These are phyloP conservation scores for Papiliotrema nemorosa DNA, from an alignment of 1,284 basidiomycete species.

Conservation along the genomic window DNA sequence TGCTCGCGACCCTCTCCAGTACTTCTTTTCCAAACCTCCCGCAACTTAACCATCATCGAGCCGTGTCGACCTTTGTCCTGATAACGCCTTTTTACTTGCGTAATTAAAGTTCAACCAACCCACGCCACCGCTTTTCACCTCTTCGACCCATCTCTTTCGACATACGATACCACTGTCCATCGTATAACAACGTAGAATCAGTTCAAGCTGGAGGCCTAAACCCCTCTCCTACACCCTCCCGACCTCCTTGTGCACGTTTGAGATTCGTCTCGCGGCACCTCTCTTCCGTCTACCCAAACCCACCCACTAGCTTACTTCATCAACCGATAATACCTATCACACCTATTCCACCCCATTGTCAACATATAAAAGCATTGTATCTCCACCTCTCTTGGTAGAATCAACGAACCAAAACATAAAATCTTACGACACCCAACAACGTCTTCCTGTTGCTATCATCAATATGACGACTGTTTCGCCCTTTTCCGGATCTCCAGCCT, in stretches of 20 bases:
- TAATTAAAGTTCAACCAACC: slow-evolving; percentile 2
- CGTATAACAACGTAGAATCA: background rate
- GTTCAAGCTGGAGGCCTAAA: slow-evolving; percentile 39
- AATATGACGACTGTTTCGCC: slow-evolving; percentile 29
- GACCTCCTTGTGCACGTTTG: slow-evolving; percentile 50
- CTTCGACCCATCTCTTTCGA: slow-evolving; percentile 9
- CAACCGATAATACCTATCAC: background rate
- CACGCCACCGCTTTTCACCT: background rate
- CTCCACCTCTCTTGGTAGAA: background rate
- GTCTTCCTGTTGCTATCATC: background rate
- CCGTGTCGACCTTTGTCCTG: too few relatives aligned
- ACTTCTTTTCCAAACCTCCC: slow-evolving; percentile 60
- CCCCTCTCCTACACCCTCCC: slow-evolving; percentile 21
- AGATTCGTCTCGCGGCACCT: slow-evolving; percentile 49
- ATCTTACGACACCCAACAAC: background rate
- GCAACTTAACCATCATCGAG: too few relatives aligned
- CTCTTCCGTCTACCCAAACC: slow-evolving; percentile 19
- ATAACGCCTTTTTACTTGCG: too few relatives aligned
- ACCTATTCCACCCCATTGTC: slow-evolving; percentile 4
- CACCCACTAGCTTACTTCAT: background rate
- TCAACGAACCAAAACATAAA: slow-evolving; percentile 2
- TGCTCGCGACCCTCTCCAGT: slow-evolving; percentile 95
- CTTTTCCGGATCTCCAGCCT: slow-evolving; percentile 28
- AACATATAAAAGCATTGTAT: background rate
- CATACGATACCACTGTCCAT: too few relatives aligned